Evolutionary conservation across 257 asterid genomes (phyloP).

Genomic region (Nicotiana obtusifolia): DNA sequence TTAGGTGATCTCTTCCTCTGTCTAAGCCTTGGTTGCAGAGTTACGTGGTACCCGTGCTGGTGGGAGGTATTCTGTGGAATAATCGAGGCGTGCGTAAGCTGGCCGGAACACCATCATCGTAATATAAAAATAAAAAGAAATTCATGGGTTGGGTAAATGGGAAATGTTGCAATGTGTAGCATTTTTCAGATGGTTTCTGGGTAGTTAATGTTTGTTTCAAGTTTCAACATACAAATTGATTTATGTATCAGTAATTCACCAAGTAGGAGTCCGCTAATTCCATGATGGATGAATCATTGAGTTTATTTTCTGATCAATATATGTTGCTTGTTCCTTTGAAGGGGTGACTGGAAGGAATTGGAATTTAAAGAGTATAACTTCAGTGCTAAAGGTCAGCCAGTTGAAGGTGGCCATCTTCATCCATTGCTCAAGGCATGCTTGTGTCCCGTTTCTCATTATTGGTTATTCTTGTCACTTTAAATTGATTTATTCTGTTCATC

Average conservation of each 20-base stretch:
- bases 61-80: neutral
- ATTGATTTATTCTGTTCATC: neutral
- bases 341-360: constrained; percentile 93
- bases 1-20: neutral
- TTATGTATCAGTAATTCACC: neutral
- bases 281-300: neutral
- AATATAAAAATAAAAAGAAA: neutral
- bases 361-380: constrained; percentile 94
- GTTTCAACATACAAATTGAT: neutral
- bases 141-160: neutral
- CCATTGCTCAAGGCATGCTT: constrained; percentile 81
- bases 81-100: neutral
- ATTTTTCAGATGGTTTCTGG: neutral
- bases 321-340: constrained; percentile 24
- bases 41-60: neutral
- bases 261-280: neutral
- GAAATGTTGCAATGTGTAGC: neutral
- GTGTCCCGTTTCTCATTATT: constrained; percentile 2
- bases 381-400: constrained; percentile 91
- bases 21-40: neutral
- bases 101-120: neutral
- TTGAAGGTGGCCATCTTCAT: constrained; percentile 94
- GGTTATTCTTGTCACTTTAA: neutral
- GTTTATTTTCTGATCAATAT: neutral
- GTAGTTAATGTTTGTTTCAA: neutral